Percentiles rank a stretch among this genome's conserved stretches.
Conservation (phyloP, 139 green algal genomes). For the Pleodorina starrii region DNA sequence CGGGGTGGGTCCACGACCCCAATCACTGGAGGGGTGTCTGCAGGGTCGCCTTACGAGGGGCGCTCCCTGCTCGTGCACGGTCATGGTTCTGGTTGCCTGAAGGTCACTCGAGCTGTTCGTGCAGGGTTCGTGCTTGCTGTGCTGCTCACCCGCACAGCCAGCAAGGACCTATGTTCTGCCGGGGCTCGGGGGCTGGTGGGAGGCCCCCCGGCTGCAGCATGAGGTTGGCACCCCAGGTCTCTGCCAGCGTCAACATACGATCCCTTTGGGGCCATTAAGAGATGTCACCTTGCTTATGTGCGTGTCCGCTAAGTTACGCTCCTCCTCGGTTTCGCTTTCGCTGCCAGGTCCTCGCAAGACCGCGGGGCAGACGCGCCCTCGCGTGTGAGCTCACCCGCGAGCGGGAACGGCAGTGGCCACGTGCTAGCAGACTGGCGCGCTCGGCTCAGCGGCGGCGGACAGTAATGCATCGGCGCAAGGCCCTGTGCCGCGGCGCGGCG, state of each 20-base stretch:
- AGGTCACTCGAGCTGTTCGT: background rate
- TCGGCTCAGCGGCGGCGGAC: background rate
- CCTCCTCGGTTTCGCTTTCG: background rate
- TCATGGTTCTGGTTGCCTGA: background rate
- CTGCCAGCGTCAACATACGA: too few relatives aligned
- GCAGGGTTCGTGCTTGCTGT: background rate
- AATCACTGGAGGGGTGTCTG: too few relatives aligned
- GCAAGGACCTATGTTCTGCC: background rate
- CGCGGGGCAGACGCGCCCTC: background rate
- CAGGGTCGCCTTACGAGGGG: too few relatives aligned
- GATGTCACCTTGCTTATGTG: background rate
- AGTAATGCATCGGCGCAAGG: background rate
- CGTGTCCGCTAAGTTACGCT: background rate
- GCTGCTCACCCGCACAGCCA: background rate
- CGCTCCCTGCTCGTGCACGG: too few relatives aligned
- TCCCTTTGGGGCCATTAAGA: background rate
- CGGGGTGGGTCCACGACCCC: background rate
- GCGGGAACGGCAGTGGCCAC: background rate
- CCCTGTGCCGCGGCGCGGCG: background rate
- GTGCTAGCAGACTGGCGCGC: slow-evolving; percentile 27
- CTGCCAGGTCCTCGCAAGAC: background rate
- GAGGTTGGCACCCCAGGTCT: too few relatives aligned
- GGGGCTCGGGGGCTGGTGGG: background rate
- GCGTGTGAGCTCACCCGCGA: background rate
- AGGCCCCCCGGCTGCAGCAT: background rate